Base-by-base conservation (phyloP, 805 yeast genomes). In the Yarrowia hollandica region DNA sequence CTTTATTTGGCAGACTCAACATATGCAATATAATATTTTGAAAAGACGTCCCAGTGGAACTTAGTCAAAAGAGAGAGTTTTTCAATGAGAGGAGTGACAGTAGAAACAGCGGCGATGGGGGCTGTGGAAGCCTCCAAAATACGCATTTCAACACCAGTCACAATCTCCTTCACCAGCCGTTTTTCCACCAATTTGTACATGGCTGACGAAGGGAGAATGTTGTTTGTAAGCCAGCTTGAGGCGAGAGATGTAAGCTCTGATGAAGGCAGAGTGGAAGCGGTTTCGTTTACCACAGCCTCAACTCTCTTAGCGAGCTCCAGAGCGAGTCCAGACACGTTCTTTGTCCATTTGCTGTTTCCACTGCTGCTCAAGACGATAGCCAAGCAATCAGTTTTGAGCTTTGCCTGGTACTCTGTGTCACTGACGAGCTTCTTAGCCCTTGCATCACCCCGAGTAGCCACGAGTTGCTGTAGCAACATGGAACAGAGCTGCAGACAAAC, bases 281-380 rank as follows among this genome's bases (percentile, higher is more conserved):
- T 59, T 8, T 56, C 50, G 31, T 28, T 65, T 18, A 60, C 61
- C 18, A 57, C 61, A 16, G 58, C 52, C 54, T 63, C 66, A 6
- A 60, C 65, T 4, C 67, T 60, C 64, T 80, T 79, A 30, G 80
- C 79, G 50, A 86, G 67, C 68, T 86, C 95, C 61, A 89, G 77
- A 4, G 92, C 81, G 62, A 90, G 81, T 14, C 86, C 77, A 63
- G 82, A 79, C 22, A 88, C 81, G 70, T 89, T 89, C 67, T 88
- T 81, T 0, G 96, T 89, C 96, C 96, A 89, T 74, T 90, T 88
- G 61, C 88, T 82, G 69, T 87, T 88, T 1, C 96, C 96, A 66
- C 85, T 86, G 61, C 86, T 89, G 71, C 89, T 96, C 30, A 90
- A 82, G 15, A 89, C 89, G 44, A 89, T 86, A 28, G 91, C 86